Base-by-base conservation (phyloP, 2,329 filamentous ascomycete species). In the Monosporascus sp. region DNA sequence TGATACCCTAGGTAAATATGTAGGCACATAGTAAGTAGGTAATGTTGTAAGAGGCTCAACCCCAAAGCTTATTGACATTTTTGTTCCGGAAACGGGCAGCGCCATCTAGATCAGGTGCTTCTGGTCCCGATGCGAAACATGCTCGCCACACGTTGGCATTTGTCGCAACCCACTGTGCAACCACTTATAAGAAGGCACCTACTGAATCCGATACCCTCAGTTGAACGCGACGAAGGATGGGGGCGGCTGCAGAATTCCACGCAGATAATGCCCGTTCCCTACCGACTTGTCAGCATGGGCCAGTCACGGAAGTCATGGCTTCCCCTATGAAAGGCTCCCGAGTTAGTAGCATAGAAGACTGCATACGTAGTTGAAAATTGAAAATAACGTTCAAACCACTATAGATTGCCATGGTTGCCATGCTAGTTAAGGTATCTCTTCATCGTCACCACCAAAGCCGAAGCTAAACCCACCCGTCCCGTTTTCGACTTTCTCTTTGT, bases 391-490 rank as follows among this genome's bases (percentile, higher is more conserved):
- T 35, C 31, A 14, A 35, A 35, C 14, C 4, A 4, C 31, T 35
- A 0, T 14, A 9, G 3, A 31, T 31, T 31, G 9, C 27, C 27
- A 31, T 11, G 27, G 3, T 46, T 46, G 11, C 43, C 22, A 44
- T 16, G 41, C 41, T 19, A 16, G 14, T 58, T 60, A 78, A 27
- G 73, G 72, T 61, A 77, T 72, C 58, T 79, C 77, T 9, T 76
- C 75, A 38, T 76, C 72, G 19, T 65, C 68, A 24, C 68, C 72
- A 17, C 76, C 78, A 64, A 83, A 82, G 0, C 78, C 78, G 63
- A 84, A 84, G 58, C 78, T 81, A 57, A 82, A 81, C 3, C 74
- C 72, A 51, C 68, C 66, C 17, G 48, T 66, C 60, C 60, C 64
- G 35, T 61, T 60, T 41, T 58, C 65, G 9, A 53, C 60, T 14